A percentile compares a stretch with the other conserved stretches of the same genome.
These are phyloP conservation scores for Daldinia sp. DNA, from an alignment of 2,329 filamentous ascomycete genomes.

Conservation along the genomic window DNA sequence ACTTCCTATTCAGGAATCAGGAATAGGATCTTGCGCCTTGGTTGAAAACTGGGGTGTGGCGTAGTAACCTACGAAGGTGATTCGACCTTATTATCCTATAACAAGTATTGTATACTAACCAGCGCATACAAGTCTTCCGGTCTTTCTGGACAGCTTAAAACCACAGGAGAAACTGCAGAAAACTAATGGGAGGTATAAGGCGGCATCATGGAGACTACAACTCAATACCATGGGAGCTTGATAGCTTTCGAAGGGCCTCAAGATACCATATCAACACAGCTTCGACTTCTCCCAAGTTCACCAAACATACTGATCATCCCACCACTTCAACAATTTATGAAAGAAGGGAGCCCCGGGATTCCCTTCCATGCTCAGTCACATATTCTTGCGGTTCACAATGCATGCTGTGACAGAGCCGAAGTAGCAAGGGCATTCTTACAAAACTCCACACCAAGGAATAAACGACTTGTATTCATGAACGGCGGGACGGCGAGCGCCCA, in stretches of 20 bases:
- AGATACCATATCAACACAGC: slow-evolving; percentile 68
- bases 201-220: slow-evolving; percentile 46
- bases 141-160: neutral
- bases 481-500: slow-evolving; percentile 69
- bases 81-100: neutral
- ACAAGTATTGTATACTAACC: neutral
- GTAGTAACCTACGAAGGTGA: neutral
- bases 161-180: slow-evolving; percentile 4
- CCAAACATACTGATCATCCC: slow-evolving; percentile 70
- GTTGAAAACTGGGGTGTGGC: neutral
- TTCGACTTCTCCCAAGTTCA: slow-evolving; percentile 70
- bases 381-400: slow-evolving; percentile 65
- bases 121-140: slow-evolving; percentile 6
- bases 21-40: neutral
- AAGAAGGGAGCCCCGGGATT: slow-evolving; percentile 48
- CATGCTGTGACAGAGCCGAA: slow-evolving; percentile 60
- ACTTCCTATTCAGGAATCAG: neutral
- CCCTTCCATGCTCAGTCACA: slow-evolving; percentile 55
- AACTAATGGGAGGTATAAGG: slow-evolving; percentile 1
- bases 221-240: slow-evolving; percentile 60
- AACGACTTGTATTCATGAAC: slow-evolving; percentile 70
- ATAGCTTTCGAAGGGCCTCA: slow-evolving; percentile 71
- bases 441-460: slow-evolving; percentile 59
- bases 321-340: slow-evolving; percentile 61
- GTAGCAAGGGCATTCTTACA: slow-evolving; percentile 65